phyloP scores from a whole-genome alignment of 2,329 filamentous ascomycete genomes.

The Hymenoscyphus fructigenus region DNA sequence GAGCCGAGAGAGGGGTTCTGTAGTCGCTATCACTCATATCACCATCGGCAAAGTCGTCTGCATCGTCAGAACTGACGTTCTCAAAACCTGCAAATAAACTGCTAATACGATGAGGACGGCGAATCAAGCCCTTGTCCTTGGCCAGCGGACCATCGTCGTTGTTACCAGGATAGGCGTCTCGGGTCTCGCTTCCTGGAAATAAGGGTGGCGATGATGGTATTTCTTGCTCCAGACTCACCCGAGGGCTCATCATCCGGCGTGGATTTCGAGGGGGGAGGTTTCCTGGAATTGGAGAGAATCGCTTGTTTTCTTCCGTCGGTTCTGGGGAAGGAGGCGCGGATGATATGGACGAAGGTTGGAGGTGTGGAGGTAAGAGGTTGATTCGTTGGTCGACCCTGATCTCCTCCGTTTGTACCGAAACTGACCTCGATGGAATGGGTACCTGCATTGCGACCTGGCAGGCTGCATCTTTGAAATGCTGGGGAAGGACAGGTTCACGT shows the following conservation, averaged over 20 bases:
- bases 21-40: slow-evolving; percentile 68
- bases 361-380: slow-evolving; percentile 70
- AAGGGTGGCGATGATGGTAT: slow-evolving; percentile 50
- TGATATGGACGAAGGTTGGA: slow-evolving; percentile 74
- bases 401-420: slow-evolving; percentile 79
- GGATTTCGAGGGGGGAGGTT: slow-evolving; percentile 60
- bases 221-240: slow-evolving; percentile 46
- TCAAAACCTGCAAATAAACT: slow-evolving; percentile 88
- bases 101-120: slow-evolving; percentile 72
- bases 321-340: slow-evolving; percentile 59
- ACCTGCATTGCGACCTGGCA: slow-evolving; percentile 70
- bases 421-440: slow-evolving; percentile 40
- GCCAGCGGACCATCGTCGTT: slow-evolving; percentile 77
- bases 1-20: slow-evolving; percentile 64
- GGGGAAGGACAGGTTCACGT: slow-evolving; percentile 70
- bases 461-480: slow-evolving; percentile 76
- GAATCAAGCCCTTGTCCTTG: slow-evolving; percentile 51
- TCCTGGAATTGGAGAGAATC: slow-evolving; percentile 53
- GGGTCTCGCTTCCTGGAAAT: slow-evolving; percentile 42
- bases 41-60: slow-evolving; percentile 59
- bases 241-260: slow-evolving; percentile 48
- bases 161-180: slow-evolving; percentile 73
- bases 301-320: slow-evolving; percentile 36
- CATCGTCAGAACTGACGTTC: slow-evolving; percentile 65
- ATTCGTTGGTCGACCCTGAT: slow-evolving; percentile 81